Evolutionary conservation across 2,329 filamentous ascomycete genomes (phyloP), one percentile per base, ranked within the genome.

Genomic region (Botryotinia narcissicola): DNA sequence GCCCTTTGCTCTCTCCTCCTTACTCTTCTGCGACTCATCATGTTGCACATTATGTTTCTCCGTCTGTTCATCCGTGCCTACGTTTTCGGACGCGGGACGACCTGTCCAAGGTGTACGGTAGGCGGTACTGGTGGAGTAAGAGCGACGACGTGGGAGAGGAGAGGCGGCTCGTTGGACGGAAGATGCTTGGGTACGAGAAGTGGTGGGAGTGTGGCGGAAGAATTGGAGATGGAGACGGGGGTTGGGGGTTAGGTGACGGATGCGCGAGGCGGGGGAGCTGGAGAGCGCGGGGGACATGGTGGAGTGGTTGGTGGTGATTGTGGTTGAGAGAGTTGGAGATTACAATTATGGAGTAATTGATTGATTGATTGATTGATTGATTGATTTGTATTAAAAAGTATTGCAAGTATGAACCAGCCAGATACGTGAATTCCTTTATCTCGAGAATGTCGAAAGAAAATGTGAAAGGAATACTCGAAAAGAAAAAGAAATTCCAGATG

Each of bases 11-110:
- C 32, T 70, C 10, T 70, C 67, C 51, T 32, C 18, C 22, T 46
- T 35, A 1, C 37, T 32, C 51, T 35, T 32, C 51, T 60, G 67
- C 12, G 35, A 25, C 51, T 57, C n/a, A 18, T 70, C 51, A 35
- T 70, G 67, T 14, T 60, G 51, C 12, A 70, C 67, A n/a, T 70
- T 44, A 7, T 70, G 29, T n/a, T 46, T 70, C 18, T 70, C 51
- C 3, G 54, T 18, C 12, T 9, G n/a, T 0, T 1, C 3, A 8
- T 61, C 68, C 8, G 51, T 44, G 32, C 51, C 29, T 35, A 54
- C 68, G 40, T 61, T 44, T 44, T 44, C 68, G 7, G 16, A 25
- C 4, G 54, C 3, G 37, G 40, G 6, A n/a, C 12, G 51, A 0
- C 68, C 68, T 1, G 54, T 6, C 68, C 54, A 61, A 4, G 32